A percentile compares a stretch with the other conserved stretches of the same genome.
These are phyloP conservation scores for Areca catechu DNA, from an alignment of 176 grass and related monocot genomes.

Conservation along the genomic window DNA sequence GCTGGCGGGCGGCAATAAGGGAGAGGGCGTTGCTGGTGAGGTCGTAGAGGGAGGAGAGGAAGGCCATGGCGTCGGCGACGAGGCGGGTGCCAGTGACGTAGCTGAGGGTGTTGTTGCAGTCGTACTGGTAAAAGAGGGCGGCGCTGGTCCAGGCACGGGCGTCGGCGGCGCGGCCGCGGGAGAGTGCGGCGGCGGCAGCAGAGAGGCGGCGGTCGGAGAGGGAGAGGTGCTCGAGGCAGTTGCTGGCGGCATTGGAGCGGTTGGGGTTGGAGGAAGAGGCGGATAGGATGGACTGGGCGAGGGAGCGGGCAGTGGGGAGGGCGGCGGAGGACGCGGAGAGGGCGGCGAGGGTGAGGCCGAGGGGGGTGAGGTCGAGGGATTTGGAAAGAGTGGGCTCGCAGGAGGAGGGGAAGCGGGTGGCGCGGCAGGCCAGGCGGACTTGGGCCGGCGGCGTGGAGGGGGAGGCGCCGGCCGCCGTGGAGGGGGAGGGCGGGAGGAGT, in stretches of 20 bases:
- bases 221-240: slow-evolving; percentile 78
- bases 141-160: slow-evolving; percentile 50
- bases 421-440: slow-evolving; percentile 7
- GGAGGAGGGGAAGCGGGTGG: slow-evolving; percentile 10
- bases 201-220: slow-evolving; percentile 52
- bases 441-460: neutral
- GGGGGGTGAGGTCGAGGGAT: slow-evolving; percentile 6
- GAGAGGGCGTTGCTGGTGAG: slow-evolving; percentile 65
- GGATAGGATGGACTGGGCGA: slow-evolving; percentile 47
- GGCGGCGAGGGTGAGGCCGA: slow-evolving; percentile 31
- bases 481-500: neutral
- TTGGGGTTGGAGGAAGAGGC: slow-evolving; percentile 46
- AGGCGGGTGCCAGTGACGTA: slow-evolving; percentile 56
- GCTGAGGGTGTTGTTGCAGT: slow-evolving; percentile 86
- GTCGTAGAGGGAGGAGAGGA: slow-evolving; percentile 39
- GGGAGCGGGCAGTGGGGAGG: slow-evolving; percentile 45
- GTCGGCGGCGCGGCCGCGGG: neutral
- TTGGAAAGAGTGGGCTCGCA: slow-evolving; percentile 1
- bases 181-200: neutral
- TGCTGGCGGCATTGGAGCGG: slow-evolving; percentile 66
- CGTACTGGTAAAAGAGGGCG: slow-evolving; percentile 71
- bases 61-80: slow-evolving; percentile 75
- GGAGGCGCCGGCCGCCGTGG: neutral
- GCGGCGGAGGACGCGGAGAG: slow-evolving; percentile 33
- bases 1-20: slow-evolving; percentile 59